Evolutionary conservation across 2,329 filamentous ascomycete species (phyloP), one percentile per base, ranked within the genome.

Genomic region (Rasamsonia emersonii): DNA sequence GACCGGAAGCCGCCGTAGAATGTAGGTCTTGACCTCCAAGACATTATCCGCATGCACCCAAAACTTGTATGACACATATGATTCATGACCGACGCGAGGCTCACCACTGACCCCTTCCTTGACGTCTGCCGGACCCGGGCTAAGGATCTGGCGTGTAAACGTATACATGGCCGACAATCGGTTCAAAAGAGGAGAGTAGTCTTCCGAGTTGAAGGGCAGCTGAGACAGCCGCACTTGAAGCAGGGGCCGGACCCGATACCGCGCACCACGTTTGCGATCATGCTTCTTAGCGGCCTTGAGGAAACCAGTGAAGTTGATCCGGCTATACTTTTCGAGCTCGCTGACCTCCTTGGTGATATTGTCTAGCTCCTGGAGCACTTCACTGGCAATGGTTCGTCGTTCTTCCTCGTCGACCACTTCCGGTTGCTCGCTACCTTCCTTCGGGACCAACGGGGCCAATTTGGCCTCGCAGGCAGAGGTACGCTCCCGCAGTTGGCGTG

Each of bases 211-310:
- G 70, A 98, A 93, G 9, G 89, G 86, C 39, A 88, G 71, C 43
- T 86, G 77, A n/a, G 84, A 77, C 49, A 98, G 65, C 49, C 84
- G 82, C 49, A 94, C 81, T 63, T 94, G 84, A 62, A 96, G 79
- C 67, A 96, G 79, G 17, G 91, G 88, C 15, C 86, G 78, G 45
- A 96, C 82, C 56, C 81, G 85, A 67, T 96, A 96, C 32, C 78
- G 73, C 44, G 78, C 73, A 35, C 88, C 88, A 44, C 89, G 75
- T 65, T 89, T 93, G 45, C 91, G 83, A 62, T 98, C 91, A 62
- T 98, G 91, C 66, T 98, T 98, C 77, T 98, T 98, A 35, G 86
- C 86, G 28, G 93, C 93, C 70, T 98, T 98, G 54, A 95, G 73
- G 62, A 96, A 94, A 28, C 86, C 91, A 4, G 91, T 94, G 61